phyloP scores from a whole-genome alignment of 2,329 filamentous ascomycete genomes.

The Aspergillus alliaceus region DNA sequence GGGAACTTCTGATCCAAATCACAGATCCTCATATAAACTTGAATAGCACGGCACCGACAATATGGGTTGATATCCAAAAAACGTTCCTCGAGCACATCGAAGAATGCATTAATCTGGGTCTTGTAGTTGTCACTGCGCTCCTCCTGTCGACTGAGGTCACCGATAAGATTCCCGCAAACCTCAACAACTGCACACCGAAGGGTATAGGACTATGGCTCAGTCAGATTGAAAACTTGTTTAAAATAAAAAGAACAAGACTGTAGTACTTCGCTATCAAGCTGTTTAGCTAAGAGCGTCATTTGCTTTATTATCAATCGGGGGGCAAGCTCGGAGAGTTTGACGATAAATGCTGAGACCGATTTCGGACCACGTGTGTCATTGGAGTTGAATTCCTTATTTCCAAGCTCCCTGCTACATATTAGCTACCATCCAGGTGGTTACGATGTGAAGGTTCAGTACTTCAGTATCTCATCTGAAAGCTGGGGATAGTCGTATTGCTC shows the following conservation, averaged over 20 bases:
- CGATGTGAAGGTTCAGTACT: conserved; percentile 31
- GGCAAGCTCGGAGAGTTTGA: conserved; percentile 87
- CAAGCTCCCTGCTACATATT: conserved; percentile 66
- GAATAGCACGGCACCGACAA: conserved; percentile 85
- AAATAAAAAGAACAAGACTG: background rate
- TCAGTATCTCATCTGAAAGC: conserved; percentile 86
- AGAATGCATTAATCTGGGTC: conserved; percentile 93
- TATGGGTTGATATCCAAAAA: conserved; percentile 98
- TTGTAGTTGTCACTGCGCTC: conserved; percentile 92
- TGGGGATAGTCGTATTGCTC: conserved; percentile 98
- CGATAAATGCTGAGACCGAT: conserved; percentile 90
- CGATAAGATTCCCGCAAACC: conserved; percentile 93
- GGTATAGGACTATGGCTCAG: conserved; percentile 70
- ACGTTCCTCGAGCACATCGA: conserved; percentile 92
- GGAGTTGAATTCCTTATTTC: conserved; percentile 96
- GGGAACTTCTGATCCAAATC: conserved; percentile 96
- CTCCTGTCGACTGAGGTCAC: conserved; percentile 84
- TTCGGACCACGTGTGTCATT: conserved; percentile 95
- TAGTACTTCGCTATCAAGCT: conserved; percentile 84
- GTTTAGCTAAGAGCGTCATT: conserved; percentile 91
- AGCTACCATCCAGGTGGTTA: conserved; percentile 13
- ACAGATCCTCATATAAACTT: conserved; percentile 89
- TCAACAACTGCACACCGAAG: conserved; percentile 92
- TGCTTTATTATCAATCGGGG: conserved; percentile 94
- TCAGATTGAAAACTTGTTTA: background rate